Evolutionary conservation across 345 rosid species (phyloP).

Genomic region (Pistacia vera): DNA sequence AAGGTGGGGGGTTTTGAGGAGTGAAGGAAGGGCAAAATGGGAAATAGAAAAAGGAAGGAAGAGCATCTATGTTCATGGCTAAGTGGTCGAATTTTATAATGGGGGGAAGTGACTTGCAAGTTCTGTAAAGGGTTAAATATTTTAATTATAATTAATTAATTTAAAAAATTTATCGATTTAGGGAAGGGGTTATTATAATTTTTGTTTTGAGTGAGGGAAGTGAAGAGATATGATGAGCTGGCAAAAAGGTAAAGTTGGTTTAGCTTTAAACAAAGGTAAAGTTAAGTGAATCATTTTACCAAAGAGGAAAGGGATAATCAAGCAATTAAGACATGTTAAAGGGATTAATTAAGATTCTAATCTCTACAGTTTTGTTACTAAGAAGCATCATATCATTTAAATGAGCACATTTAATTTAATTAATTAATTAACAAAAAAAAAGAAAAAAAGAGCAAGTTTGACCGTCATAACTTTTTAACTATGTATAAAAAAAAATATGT

Average conservation of each 20-base stretch:
- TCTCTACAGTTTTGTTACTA: background rate
- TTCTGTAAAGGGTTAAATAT: constrained; percentile 20
- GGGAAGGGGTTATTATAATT: background rate
- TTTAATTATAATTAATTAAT: background rate
- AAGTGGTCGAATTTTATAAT: constrained; percentile 18
- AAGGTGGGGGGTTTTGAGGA: constrained; percentile 50
- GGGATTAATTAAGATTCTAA: background rate
- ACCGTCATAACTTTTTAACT: too few relatives aligned
- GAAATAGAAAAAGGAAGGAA: constrained; percentile 19
- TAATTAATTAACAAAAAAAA: too few relatives aligned
- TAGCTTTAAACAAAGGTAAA: constrained; percentile 31
- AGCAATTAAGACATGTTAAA: background rate
- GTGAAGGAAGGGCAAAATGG: constrained; percentile 35
- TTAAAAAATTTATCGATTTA: constrained; percentile 15
- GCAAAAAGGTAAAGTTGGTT: constrained; percentile 27
- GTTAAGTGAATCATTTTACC: constrained; percentile 9
- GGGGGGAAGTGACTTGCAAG: constrained; percentile 34
- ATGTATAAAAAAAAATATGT: too few relatives aligned
- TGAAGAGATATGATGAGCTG: constrained; percentile 28
- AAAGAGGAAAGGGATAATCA: background rate
- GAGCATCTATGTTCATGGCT: constrained; percentile 25
- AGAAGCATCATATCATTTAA: background rate
- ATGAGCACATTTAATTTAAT: too few relatives aligned
- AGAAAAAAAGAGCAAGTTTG: too few relatives aligned
- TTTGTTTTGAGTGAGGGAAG: background rate